A percentile compares a stretch with the other conserved stretches of the same genome.
Evolutionary conservation across 345 rosid species (phyloP).

Genomic region (Salix caprea): DNA sequence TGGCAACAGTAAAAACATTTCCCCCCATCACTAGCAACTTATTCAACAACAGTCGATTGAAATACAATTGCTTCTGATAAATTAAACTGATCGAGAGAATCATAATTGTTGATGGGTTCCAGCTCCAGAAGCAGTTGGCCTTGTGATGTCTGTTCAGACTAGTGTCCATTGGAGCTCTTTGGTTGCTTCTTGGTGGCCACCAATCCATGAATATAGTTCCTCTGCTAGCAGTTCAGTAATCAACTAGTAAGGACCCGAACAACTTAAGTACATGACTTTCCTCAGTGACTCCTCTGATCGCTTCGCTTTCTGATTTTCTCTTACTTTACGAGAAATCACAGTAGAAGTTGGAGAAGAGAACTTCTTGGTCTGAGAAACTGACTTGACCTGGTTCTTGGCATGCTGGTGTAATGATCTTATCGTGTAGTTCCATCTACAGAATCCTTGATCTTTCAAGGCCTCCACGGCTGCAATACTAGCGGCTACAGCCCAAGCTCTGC

Average conservation of each 20-base stretch:
- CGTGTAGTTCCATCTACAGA: slow-evolving; percentile 54
- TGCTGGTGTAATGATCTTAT: slow-evolving; percentile 39
- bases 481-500: slow-evolving; percentile 50
- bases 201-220: not conserved
- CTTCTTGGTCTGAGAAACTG: slow-evolving; percentile 42
- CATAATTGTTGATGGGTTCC: no score
- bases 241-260: slow-evolving; percentile 17
- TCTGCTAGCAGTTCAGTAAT: not conserved
- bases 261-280: slow-evolving; percentile 29
- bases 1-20: no score
- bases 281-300: slow-evolving; percentile 26
- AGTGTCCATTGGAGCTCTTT: no score
- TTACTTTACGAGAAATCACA: not conserved
- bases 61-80: no score
- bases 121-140: no score
- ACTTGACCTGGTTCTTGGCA: slow-evolving; percentile 35
- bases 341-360: slow-evolving; percentile 35
- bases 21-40: no score
- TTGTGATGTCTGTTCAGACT: no score
- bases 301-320: slow-evolving; percentile 14
- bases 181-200: no score
- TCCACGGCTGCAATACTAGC: slow-evolving; percentile 58
- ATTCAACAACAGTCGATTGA: no score
- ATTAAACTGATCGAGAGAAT: no score
- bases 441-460: slow-evolving; percentile 56